These are phyloP conservation scores for Hordeum marinum DNA, from an alignment of 176 grass and related monocot genomes.

Conservation along the genomic window DNA sequence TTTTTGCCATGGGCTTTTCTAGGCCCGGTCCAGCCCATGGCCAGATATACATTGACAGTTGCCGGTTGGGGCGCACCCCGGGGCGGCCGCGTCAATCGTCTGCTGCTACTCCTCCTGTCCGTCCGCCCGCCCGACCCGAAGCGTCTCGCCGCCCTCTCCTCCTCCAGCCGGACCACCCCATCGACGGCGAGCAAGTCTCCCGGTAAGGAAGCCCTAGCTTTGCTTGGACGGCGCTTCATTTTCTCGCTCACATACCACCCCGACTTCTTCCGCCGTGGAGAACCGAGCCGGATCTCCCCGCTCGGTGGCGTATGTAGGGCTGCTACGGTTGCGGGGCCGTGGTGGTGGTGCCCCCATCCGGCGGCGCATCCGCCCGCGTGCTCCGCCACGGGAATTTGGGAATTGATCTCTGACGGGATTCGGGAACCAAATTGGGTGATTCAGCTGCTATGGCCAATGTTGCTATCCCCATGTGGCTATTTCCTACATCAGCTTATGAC, in stretches of 20 bases:
- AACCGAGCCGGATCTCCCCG: not conserved
- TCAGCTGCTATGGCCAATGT: too few relatives aligned
- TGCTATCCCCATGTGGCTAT: too few relatives aligned
- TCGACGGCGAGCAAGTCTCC: not conserved
- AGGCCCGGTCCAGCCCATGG: too few relatives aligned
- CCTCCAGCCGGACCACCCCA: too few relatives aligned
- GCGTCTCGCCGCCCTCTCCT: not conserved
- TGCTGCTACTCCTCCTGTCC: too few relatives aligned
- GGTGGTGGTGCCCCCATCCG: not conserved
- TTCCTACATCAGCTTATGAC: not conserved
- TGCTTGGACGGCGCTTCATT: not conserved
- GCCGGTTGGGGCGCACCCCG: too few relatives aligned
- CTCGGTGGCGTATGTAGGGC: too few relatives aligned
- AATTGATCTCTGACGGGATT: not conserved
- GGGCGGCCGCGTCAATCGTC: too few relatives aligned
- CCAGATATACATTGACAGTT: too few relatives aligned
- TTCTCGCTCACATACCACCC: not conserved
- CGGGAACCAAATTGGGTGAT: too few relatives aligned
- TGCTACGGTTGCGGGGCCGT: too few relatives aligned
- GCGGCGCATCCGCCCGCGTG: not conserved
- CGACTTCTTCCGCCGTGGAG: not conserved
- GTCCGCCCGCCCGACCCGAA: not conserved
- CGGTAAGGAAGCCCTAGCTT: not conserved
- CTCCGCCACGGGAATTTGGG: not conserved
- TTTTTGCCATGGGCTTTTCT: too few relatives aligned